Percentiles rank a stretch among this genome's conserved stretches.
Conservation (phyloP, 176 grass and related monocot species). For the Phoenix roebelenii region DNA sequence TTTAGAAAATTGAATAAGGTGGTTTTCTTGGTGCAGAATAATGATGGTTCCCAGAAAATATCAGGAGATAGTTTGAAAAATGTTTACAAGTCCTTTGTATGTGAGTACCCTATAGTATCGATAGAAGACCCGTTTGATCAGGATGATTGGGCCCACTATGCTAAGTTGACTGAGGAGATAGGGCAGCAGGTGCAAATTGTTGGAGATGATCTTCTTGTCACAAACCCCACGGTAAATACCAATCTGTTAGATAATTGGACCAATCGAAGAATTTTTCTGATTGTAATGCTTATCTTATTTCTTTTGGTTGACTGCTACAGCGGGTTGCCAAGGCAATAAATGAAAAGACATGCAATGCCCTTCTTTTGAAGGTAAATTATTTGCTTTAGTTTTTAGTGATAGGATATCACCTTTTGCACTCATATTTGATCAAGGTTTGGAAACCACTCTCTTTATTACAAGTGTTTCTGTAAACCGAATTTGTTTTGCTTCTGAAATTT, state of each 20-base stretch:
- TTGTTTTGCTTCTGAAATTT: too few relatives aligned
- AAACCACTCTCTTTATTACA: too few relatives aligned
- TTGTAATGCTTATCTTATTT: background rate
- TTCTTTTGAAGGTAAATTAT: slow-evolving; percentile 72
- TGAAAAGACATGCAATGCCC: slow-evolving; percentile 85
- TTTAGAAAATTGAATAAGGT: background rate
- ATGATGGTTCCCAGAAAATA: slow-evolving; percentile 75
- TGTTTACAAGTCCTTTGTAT: slow-evolving; percentile 72
- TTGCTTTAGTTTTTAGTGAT: background rate
- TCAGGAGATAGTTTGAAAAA: slow-evolving; percentile 67
- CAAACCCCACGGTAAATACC: slow-evolving; percentile 70
- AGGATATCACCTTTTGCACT: too few relatives aligned
- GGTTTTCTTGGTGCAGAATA: slow-evolving; percentile 46
- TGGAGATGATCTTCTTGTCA: slow-evolving; percentile 93
- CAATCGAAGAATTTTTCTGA: too few relatives aligned
- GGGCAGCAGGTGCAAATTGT: slow-evolving; percentile 86
- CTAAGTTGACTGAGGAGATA: slow-evolving; percentile 77
- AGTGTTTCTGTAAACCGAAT: too few relatives aligned
- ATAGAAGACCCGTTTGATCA: slow-evolving; percentile 95
- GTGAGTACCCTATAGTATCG: slow-evolving; percentile 87
- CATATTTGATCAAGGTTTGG: background rate
- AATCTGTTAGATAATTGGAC: too few relatives aligned
- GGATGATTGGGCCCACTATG: slow-evolving; percentile 85
- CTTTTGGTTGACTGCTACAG: slow-evolving; percentile 26
- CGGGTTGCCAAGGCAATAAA: slow-evolving; percentile 87